Evolutionary conservation across 371 early-diverging fungal species (phyloP), one percentile per base, ranked within the genome.

Genomic region (Rhizopus stolonifer): DNA sequence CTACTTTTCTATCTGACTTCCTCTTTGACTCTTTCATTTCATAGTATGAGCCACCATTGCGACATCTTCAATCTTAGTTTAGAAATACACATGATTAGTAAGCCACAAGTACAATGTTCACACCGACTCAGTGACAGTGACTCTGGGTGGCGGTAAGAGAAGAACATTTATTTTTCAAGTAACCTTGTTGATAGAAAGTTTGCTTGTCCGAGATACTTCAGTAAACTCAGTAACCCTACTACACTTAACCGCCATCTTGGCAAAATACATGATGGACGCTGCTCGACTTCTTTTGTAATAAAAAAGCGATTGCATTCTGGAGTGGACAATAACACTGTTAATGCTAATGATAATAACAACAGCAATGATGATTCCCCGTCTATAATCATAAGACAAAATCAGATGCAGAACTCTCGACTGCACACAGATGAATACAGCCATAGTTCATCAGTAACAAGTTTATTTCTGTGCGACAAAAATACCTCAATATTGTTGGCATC

Each of bases 141-240:
- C 29, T 21, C 42, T 31, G 11, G 43, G 4, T 43, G 32, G 29
- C 42, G 52, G 29, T 51, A 51, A 51, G 32, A 42, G 29, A 51
- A 29, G 39, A 43, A 15, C 25, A 45, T 45, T 45, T 23, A 45
- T 21, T 45, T 45, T 45, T 45, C 18, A 38, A 10, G 18, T 26
- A 18, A 19, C 15, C 10, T 50, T 24, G 40, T 38, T 49, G 50
- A 49, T 49, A 39, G 50, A 24, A 49, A 24, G 26, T 39, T 49
- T 15, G 25, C 39, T 49, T 49, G 50, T 26, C 50, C 39, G 26
- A 52, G 42, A 9, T 52, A 31, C 52, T 52, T 29, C 42, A 43
- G 2, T 0, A 52, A 31, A 40, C 32, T 43, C 0, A 47, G 1
- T 47, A 18, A 0, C 26, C 45, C 47, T 10, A 47, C 47, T 32